A percentile compares a stretch with the other conserved stretches of the same genome.
phyloP scores from a whole-genome alignment of 2,329 filamentous ascomycete genomes.

The Penicillium brasilianum region DNA sequence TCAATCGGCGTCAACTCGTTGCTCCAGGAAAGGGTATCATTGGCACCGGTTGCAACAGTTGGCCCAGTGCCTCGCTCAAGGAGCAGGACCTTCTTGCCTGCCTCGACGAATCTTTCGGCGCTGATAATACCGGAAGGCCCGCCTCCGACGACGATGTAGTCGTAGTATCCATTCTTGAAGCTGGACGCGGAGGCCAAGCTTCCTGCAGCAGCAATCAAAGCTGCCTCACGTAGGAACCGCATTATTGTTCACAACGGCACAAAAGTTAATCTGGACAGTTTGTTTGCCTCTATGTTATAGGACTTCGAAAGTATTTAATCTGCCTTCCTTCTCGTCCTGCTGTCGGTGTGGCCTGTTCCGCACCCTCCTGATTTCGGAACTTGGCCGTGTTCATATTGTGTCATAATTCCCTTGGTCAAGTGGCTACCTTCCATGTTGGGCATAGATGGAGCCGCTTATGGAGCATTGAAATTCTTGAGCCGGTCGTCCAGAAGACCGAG shows the following conservation, averaged over 20 bases:
- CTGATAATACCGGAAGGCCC: conserved; percentile 33
- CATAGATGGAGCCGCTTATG: conserved; percentile 8
- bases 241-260: conserved; percentile 10
- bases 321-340: neutral
- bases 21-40: conserved; percentile 32
- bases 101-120: conserved; percentile 30
- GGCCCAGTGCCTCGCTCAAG: conserved; percentile 31
- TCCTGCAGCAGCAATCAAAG: conserved; percentile 22
- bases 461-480: conserved; percentile 13
- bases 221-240: conserved; percentile 20
- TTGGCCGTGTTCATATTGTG: conserved; percentile 13
- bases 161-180: conserved; percentile 27
- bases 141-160: conserved; percentile 34
- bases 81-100: conserved; percentile 32
- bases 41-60: conserved; percentile 32
- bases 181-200: conserved; percentile 19
- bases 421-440: conserved; percentile 15
- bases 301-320: neutral
- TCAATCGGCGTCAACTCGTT: conserved; percentile 32
- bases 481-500: conserved; percentile 4
- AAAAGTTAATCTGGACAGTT: neutral
- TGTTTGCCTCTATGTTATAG: neutral
- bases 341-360: conserved; percentile 12
- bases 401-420: conserved; percentile 13
- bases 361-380: conserved; percentile 3